Percentiles rank a stretch among this genome's conserved stretches.
phyloP scores from a whole-genome alignment of 2,329 filamentous ascomycete species.

The Calonectria honghensis region DNA sequence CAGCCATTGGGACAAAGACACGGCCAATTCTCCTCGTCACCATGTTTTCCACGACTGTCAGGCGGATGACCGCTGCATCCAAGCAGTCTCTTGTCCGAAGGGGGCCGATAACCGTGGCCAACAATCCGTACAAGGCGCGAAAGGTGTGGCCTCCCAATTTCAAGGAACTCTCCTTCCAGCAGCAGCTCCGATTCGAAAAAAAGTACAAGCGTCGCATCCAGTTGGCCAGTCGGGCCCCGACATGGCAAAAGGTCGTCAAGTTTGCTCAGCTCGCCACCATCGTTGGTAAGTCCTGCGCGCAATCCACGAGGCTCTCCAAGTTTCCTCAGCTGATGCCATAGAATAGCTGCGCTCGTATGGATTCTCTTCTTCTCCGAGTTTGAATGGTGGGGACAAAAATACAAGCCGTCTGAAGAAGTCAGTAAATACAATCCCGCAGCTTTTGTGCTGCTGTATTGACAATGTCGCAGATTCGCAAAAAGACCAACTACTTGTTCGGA shows the following conservation, averaged over 20 bases:
- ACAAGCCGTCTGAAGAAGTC: constrained; percentile 66
- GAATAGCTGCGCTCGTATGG: constrained; percentile 61
- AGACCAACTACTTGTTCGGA: constrained; percentile 63
- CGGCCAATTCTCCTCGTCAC: constrained; percentile 19
- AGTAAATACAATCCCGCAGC: constrained; percentile 21
- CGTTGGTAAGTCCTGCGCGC: constrained; percentile 64
- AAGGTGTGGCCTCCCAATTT: constrained; percentile 89
- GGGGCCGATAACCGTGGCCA: constrained; percentile 62
- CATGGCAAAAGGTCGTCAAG: constrained; percentile 79
- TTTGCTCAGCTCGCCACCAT: constrained; percentile 78
- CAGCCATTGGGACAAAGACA: constrained; percentile 40
- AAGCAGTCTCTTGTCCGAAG: constrained; percentile 55
- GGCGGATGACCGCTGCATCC: constrained; percentile 59
- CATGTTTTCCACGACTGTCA: constrained; percentile 61
- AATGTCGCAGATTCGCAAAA: constrained; percentile 58
- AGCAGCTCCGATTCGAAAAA: constrained; percentile 86
- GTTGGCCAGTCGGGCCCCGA: constrained; percentile 76
- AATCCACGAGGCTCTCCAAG: background rate
- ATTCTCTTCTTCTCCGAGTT: constrained; percentile 66
- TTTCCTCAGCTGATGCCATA: constrained; percentile 39
- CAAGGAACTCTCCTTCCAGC: constrained; percentile 78
- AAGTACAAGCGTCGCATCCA: constrained; percentile 83
- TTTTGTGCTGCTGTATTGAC: constrained; percentile 33
- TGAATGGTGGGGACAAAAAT: constrained; percentile 65
- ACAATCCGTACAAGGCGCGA: constrained; percentile 78